phyloP scores from a whole-genome alignment of 2,329 filamentous ascomycete genomes.

The Lecanicillium sp. region DNA sequence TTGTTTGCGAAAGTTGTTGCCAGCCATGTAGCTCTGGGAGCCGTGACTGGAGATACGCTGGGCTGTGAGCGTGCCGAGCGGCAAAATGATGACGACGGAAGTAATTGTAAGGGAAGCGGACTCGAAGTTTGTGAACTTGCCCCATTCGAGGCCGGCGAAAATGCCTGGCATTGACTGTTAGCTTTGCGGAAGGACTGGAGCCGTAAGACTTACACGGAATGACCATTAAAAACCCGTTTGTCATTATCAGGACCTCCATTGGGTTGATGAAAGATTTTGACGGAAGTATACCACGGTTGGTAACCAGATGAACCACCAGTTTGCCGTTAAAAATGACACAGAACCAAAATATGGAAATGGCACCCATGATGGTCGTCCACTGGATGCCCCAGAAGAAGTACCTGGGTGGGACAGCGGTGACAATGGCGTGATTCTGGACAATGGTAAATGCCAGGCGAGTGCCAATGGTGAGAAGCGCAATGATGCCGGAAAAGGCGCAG shows the following conservation, averaged over 20 bases:
- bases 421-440: conserved; percentile 29
- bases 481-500: conserved; percentile 26
- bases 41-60: conserved; percentile 33
- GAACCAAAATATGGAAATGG: conserved; percentile 44
- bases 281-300: conserved; percentile 42
- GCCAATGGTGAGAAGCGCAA: conserved; percentile 29
- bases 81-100: conserved; percentile 45
- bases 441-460: conserved; percentile 30
- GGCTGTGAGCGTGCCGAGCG: conserved; percentile 46
- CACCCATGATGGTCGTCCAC: conserved; percentile 33
- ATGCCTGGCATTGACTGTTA: conserved; percentile 33
- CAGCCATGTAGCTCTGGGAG: conserved; percentile 8
- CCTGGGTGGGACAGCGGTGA: conserved; percentile 20
- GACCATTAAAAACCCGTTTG: conserved; percentile 51
- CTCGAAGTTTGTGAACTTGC: conserved; percentile 39
- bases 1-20: conserved; percentile 3
- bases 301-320: conserved; percentile 41
- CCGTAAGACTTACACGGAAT: conserved; percentile 43
- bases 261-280: conserved; percentile 36
- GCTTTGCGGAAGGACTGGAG: no score
- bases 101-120: conserved; percentile 44
- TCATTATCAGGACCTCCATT: conserved; percentile 50
- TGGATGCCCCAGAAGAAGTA: conserved; percentile 33
- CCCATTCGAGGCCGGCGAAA: conserved; percentile 44
- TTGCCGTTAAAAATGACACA: conserved; percentile 50